Percentiles rank a stretch among this genome's conserved stretches.
Evolutionary conservation across 768 basidiomycete species (phyloP).

Genomic region (Mycena filopes): DNA sequence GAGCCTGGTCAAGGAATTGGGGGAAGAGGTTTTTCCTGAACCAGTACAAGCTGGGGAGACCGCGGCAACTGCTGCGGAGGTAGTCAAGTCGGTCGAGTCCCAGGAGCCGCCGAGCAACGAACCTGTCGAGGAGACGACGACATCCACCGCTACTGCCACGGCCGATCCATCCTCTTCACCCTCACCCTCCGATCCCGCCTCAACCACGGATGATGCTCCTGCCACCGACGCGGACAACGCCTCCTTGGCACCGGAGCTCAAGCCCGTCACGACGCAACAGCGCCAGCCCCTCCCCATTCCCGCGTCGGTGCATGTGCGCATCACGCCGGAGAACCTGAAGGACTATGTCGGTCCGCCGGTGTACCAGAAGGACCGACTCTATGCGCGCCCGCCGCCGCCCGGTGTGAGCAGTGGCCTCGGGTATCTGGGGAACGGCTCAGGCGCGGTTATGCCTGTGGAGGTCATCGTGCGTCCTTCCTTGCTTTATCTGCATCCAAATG

Average conservation of each 20-base stretch:
- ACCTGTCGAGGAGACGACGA: slow-evolving; percentile 39
- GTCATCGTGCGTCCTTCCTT: slow-evolving; percentile 71
- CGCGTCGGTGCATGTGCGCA: slow-evolving; percentile 76
- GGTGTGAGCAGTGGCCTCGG: slow-evolving; percentile 97
- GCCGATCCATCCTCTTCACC: too few relatives aligned
- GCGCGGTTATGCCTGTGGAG: slow-evolving; percentile 97
- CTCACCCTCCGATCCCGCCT: too few relatives aligned
- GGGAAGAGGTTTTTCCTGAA: slow-evolving; percentile 88
- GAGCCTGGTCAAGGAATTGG: slow-evolving; percentile 89
- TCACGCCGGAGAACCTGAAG: slow-evolving; percentile 89
- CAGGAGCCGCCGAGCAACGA: slow-evolving; percentile 59
- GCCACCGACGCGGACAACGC: slow-evolving; percentile 26
- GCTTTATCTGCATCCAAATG: background rate
- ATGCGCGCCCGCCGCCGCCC: slow-evolving; percentile 80
- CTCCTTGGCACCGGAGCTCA: slow-evolving; percentile 42
- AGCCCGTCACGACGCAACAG: slow-evolving; percentile 78
- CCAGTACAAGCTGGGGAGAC: slow-evolving; percentile 51
- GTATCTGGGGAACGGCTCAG: slow-evolving; percentile 95
- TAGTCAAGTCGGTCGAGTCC: slow-evolving; percentile 58
- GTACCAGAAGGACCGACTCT: slow-evolving; percentile 96
- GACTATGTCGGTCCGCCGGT: slow-evolving; percentile 97
- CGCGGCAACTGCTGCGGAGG: background rate
- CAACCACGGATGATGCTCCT: too few relatives aligned
- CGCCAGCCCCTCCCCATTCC: slow-evolving; percentile 88
- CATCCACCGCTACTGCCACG: slow-evolving; percentile 30